A percentile compares a stretch with the other conserved stretches of the same genome.
Conservation (phyloP, 2,329 filamentous ascomycete species). For the Dichotomopilus funicola region DNA sequence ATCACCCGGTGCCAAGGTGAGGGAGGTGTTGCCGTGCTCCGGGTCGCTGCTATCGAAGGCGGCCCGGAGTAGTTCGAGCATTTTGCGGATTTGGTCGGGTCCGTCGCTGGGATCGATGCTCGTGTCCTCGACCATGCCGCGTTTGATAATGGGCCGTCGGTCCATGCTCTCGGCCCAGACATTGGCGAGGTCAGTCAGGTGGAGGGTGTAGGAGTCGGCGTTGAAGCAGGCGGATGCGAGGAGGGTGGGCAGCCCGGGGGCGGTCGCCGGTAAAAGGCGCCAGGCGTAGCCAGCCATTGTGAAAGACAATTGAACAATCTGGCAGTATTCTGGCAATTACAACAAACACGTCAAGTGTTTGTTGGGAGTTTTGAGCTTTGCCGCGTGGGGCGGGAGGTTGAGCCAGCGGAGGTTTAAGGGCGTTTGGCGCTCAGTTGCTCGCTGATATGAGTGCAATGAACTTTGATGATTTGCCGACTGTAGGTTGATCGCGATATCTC, state of each 20-base stretch:
- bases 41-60: constrained; percentile 43
- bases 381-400: no score
- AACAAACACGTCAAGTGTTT: no score
- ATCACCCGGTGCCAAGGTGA: constrained; percentile 36
- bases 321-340: neutral
- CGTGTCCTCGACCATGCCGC: constrained; percentile 57
- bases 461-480: no score
- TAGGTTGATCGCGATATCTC: no score
- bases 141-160: constrained; percentile 53
- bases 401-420: no score
- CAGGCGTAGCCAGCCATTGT: constrained; percentile 30
- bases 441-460: no score
- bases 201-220: constrained; percentile 51
- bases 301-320: neutral
- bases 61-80: constrained; percentile 56
- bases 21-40: constrained; percentile 38
- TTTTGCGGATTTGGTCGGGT: constrained; percentile 57
- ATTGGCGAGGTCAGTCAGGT: constrained; percentile 64
- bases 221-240: constrained; percentile 56
- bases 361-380: no score
- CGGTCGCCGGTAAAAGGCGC: constrained; percentile 42
- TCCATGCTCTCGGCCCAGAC: constrained; percentile 66
- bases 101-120: constrained; percentile 69
- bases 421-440: no score
- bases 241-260: constrained; percentile 48